Base-by-base conservation (phyloP, 495 filamentous ascomycete genomes). In the Neurospora sp. region DNA sequence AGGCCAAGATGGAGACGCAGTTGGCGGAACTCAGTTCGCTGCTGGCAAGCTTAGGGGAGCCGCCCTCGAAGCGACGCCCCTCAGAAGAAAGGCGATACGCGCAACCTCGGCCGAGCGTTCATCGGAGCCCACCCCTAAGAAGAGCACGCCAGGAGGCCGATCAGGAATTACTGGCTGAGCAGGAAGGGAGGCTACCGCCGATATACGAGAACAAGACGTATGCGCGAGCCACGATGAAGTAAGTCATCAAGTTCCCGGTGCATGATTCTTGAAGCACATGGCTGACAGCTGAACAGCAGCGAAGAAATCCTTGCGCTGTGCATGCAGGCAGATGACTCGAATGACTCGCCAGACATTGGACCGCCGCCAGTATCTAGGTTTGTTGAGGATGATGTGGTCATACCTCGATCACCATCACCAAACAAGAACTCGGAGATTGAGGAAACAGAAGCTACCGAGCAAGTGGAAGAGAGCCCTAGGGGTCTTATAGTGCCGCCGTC, bases 201-300 rank as follows among this genome's bases (percentile, higher is more conserved):
- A 97, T 99, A 70, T 79, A 89, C 70, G 96, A 99, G 81, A 90
- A 92, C 78, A 96, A 94, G 81, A 83, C 82, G 44, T 96, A 89
- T 76, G 91, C 91, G 18, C 84, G 93, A 72, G 84, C 83, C 72
- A 94, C 93, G 4, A 82, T 96, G 74, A 92, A 90, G 92, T 96
- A 85, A 76, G 89, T 79, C 2, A 75, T 73, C 7, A 11, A 31
- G 42, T 12, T 8, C 7, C 69, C 9, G 20, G 35, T 18, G 14
- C 54, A 66, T 27, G 23, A 37, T 14, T 35, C 23, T 35, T 18
- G 27, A 10, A 72, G 38, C 16, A 16, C 7, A 20, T 40, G 72
- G 27, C 79, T 79, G 41, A 81, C 74, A 39, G 1, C 3, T 16
- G 3, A 42, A 7, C 39, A 81, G 79, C 70, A 78, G 75, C 39